Base-by-base conservation (phyloP, 2,329 filamentous ascomycete species). In the Ascomycota sp. region DNA sequence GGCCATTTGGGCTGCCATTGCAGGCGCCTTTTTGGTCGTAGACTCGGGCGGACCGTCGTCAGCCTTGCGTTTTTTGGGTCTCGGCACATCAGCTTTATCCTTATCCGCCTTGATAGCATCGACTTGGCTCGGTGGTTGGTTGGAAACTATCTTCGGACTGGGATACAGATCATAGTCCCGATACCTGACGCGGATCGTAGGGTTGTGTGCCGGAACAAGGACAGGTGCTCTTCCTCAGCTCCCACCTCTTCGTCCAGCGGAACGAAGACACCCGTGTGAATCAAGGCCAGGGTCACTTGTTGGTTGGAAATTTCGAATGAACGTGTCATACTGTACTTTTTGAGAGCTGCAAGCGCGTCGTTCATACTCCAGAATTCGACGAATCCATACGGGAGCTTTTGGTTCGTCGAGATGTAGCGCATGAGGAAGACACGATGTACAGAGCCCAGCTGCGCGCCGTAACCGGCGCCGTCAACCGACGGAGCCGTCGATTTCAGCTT, bases 201-300 rank as follows among this genome's bases (percentile, higher is more conserved):
- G 61, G 40, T 83, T 83, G 38, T 69, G 2, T 80, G 57, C 2
- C 77, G 75, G 21, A 63, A 61, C 43, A 86, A 85, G 0, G 74
- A 76, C 45, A 73, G 72, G 27, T 55, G 59, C 10, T 68, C 62
- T n/a, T 60, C 65, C 12, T 64, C 63, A 0, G 64, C 56, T 5
- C 60, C 59, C 2, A 57, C 33, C 7, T 63, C 60, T 30, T 73
- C 65, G 29, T 76, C 60, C 26, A 78, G 74, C 1, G 77, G 79
- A 9, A 85, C 68, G 43, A 91, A 89, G 3, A 89, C 79, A 5
- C 80, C 80, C n/a, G 78, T 69, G 38, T 89, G 80, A 24, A 85
- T 83, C 39, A 77, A 82, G 26, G 68, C 75, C 17, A 81, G 62
- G 8, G 67, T 61, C 11, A 82, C 75, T 1, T 72, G 67, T 38